phyloP scores from a whole-genome alignment of 495 filamentous ascomycete genomes.

The Sordaria brevicollis region DNA sequence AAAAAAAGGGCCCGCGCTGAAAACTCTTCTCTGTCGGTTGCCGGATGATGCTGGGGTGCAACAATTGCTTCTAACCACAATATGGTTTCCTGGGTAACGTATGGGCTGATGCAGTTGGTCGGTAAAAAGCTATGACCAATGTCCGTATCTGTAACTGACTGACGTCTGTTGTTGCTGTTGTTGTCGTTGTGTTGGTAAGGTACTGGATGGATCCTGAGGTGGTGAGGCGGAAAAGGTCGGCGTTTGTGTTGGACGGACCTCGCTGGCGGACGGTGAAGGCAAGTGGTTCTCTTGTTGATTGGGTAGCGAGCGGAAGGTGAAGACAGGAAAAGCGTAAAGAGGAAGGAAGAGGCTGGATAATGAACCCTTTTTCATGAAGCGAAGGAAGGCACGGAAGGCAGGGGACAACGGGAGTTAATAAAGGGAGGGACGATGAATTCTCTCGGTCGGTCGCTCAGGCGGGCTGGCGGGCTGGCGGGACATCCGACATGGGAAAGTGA shows the following conservation, averaged over 20 bases:
- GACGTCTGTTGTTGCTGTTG: background rate
- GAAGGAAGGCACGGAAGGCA: slow-evolving; percentile 2
- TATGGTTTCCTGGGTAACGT: background rate
- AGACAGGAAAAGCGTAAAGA: background rate
- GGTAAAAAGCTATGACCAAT: background rate
- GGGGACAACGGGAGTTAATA: slow-evolving; percentile 3
- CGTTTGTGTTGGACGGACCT: background rate
- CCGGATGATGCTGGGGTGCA: background rate
- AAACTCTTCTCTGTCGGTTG: background rate
- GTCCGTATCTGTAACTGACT: background rate
- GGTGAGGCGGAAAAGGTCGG: background rate
- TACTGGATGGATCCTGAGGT: background rate
- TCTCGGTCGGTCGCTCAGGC: slow-evolving; percentile 1
- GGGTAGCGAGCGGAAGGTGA: background rate
- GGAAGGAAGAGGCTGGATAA: background rate
- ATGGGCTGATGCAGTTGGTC: background rate
- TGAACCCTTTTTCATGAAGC: background rate
- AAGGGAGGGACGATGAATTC: slow-evolving; percentile 8
- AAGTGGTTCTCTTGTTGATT: background rate
- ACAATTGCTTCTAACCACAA: background rate
- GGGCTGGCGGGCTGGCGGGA: background rate
- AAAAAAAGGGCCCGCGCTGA: background rate
- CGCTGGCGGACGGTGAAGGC: background rate
- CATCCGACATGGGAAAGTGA: slow-evolving; percentile 19
- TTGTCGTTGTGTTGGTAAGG: too few species aligned